A percentile compares a stretch with the other conserved stretches of the same genome.
These are phyloP conservation scores for Ehretia macrophylla DNA, from an alignment of 257 asterid genomes.

Conservation along the genomic window DNA sequence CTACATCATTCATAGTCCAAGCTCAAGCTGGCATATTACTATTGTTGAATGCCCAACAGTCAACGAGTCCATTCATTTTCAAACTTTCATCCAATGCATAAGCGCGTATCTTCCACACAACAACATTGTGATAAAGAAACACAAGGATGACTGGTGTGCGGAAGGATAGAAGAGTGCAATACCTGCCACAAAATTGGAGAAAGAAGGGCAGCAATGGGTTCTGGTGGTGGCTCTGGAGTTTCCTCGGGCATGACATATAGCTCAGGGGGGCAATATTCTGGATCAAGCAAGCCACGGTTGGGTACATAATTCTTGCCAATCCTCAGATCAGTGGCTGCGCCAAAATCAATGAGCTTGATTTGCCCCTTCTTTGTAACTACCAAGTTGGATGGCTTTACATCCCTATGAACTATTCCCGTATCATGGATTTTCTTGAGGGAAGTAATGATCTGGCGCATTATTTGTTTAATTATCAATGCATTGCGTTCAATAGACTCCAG, in stretches of 20 bases:
- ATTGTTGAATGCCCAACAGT: no score
- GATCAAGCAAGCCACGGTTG: conserved; percentile 76
- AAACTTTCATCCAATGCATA: no score
- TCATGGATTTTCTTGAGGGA: conserved; percentile 84
- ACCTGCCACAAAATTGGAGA: conserved; percentile 97
- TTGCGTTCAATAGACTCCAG: conserved; percentile 62
- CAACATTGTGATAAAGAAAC: neutral
- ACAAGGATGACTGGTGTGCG: neutral
- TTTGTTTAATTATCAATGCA: conserved; percentile 84
- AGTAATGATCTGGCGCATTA: conserved; percentile 85
- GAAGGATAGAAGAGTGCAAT: conserved; percentile 6
- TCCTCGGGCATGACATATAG: conserved; percentile 95
- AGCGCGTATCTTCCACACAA: neutral
- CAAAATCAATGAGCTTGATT: conserved; percentile 90
- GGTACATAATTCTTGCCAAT: conserved; percentile 93
- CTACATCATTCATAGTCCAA: no score
- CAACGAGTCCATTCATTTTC: no score
- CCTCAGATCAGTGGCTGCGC: conserved; percentile 96
- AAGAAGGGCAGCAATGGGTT: conserved; percentile 85
- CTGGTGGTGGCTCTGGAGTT: conserved; percentile 97
- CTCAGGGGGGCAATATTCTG: conserved; percentile 96
- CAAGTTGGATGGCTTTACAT: conserved; percentile 93
- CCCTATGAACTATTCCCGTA: conserved; percentile 92
- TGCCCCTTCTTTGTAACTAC: conserved; percentile 88
- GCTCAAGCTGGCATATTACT: no score